Base-by-base conservation (phyloP, 768 basidiomycete genomes). In the Rhodocollybia butyracea region DNA sequence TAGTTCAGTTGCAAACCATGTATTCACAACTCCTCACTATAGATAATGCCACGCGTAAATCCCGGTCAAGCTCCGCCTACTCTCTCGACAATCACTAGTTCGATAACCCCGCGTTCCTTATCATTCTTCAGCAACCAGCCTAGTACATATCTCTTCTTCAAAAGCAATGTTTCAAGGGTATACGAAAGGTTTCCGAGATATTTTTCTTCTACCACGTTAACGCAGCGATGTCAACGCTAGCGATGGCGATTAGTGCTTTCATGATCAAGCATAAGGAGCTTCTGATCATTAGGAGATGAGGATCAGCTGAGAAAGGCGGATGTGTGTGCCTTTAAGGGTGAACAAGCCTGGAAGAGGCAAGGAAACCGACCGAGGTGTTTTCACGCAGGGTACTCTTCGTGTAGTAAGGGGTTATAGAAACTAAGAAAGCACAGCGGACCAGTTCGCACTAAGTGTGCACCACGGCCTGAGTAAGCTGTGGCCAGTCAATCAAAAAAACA, bases 201-300 rank as follows among this genome's bases (percentile, higher is more conserved):
- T 88, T 2, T 90, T 88, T 68, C 73, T 84, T 30, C n/a, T n/a
- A n/a, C n/a, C n/a, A n/a, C n/a, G 70, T 89, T 56, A 81, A 87
- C 56, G 80, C 82, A 1, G 72, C 73, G 2, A 65, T 86, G 36
- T 76, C 82, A 4, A 79, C 76, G 1, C 52, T 80, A 1, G 83
- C 83, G 4, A 78, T 79, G 17, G 60, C 84, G 30, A 68, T 81
- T 17, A 79, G 81, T 55, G 63, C 85, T 11, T 58, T 81, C 45
- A 78, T 88, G 74, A 85, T 87, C 62, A 80, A 80, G 56, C 81
- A 84, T 58, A 77, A 81, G 54, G 79, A 86, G 21, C 68, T 89
- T 32, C 80, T 75, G 39, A 68, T 84, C n/a, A n/a, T n/a, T n/a
- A 31, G 77, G 65, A 2, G 86, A 87, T 63, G 84, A 86, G 29